Conservation (phyloP, 2,329 filamentous ascomycete genomes). For the Scedosporium aurantiacum region DNA sequence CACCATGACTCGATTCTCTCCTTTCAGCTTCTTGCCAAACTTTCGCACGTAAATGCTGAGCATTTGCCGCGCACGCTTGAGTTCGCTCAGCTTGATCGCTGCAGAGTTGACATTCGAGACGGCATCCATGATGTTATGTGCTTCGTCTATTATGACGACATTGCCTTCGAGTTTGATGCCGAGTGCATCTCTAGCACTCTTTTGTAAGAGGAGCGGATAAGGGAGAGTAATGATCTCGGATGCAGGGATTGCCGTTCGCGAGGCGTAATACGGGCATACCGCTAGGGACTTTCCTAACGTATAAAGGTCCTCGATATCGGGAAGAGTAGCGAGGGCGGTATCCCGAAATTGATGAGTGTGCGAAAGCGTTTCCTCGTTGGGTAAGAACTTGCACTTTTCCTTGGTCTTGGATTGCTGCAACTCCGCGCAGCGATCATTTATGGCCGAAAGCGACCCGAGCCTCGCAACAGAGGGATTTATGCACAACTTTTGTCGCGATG, state of each 20-base stretch:
- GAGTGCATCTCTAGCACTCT: constrained; percentile 75
- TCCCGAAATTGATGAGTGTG: constrained; percentile 76
- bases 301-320: constrained; percentile 87
- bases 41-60: constrained; percentile 73
- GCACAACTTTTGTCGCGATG: constrained; percentile 77
- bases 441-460: constrained; percentile 62
- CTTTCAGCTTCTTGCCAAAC: constrained; percentile 81
- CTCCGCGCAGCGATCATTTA: constrained; percentile 89
- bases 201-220: constrained; percentile 82
- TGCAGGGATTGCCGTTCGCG: constrained; percentile 66
- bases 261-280: constrained; percentile 95
- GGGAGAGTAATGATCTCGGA: constrained; percentile 88
- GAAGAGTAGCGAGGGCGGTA: constrained; percentile 68
- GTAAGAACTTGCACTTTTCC: constrained; percentile 65
- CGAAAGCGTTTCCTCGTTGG: constrained; percentile 62
- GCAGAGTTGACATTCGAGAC: constrained; percentile 79
- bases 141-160: constrained; percentile 92
- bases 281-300: constrained; percentile 65
- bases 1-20: constrained; percentile 83
- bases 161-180: constrained; percentile 78
- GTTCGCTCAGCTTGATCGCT: constrained; percentile 60
- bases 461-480: constrained; percentile 75
- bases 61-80: constrained; percentile 62
- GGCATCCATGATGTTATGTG: constrained; percentile 95
- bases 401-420: constrained; percentile 61